Percentiles rank a stretch among this genome's conserved stretches.
These are phyloP conservation scores for Cruciata laevipes DNA, from an alignment of 257 asterid species.

Conservation along the genomic window DNA sequence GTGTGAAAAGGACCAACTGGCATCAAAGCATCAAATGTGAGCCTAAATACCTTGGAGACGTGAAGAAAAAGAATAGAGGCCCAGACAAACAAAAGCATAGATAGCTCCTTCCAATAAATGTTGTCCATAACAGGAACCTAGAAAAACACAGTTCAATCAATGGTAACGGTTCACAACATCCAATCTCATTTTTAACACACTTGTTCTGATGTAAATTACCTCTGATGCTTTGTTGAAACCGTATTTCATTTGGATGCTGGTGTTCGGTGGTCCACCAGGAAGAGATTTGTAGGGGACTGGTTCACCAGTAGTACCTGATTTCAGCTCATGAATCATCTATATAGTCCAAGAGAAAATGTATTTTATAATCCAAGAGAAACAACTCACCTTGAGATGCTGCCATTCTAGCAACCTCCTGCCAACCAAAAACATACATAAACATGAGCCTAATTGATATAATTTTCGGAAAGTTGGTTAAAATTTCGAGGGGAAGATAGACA, in stretches of 20 bases:
- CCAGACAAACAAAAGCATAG: conserved; percentile 82
- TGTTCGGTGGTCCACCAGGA: conserved; percentile 66
- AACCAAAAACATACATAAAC: neutral
- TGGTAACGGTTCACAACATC: neutral
- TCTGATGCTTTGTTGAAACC: conserved; percentile 35
- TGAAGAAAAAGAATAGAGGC: conserved; percentile 64
- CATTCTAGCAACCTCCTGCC: conserved; percentile 61
- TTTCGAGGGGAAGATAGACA: neutral
- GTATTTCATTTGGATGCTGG: conserved; percentile 21
- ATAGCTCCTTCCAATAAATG: conserved; percentile 81
- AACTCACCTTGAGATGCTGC: conserved; percentile 44
- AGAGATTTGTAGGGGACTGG: conserved; percentile 67
- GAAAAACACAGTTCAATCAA: conserved; percentile 13
- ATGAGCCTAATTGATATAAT: neutral
- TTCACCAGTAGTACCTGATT: conserved; percentile 41
- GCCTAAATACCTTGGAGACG: conserved; percentile 46
- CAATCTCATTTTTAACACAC: neutral
- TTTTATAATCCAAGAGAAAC: neutral
- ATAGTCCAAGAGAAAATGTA: neutral
- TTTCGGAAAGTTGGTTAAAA: neutral
- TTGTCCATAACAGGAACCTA: conserved; percentile 72
- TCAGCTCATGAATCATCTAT: neutral
- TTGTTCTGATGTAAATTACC: conserved; percentile 31
- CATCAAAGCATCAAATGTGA: neutral
- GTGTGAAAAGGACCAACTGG: neutral